These are phyloP conservation scores for Pulveroboletus sp. DNA, from an alignment of 768 basidiomycete genomes.

Conservation along the genomic window DNA sequence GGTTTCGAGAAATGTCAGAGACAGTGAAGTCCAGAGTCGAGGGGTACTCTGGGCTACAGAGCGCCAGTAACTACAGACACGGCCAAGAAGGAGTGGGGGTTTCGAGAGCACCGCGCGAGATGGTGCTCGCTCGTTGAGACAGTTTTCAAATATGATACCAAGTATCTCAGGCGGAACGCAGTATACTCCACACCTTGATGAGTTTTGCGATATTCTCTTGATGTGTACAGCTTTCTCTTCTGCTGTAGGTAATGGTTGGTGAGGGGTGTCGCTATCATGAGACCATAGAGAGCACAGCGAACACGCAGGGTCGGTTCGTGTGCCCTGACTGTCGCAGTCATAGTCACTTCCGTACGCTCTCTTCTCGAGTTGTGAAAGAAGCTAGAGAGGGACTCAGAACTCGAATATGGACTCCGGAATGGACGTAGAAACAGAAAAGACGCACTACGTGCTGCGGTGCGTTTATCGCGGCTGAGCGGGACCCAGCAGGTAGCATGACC, in stretches of 20 bases:
- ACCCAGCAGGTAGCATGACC: conserved; percentile 1
- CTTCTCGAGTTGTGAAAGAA: not conserved
- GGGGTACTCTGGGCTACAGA: conserved; percentile 11
- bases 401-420: not conserved
- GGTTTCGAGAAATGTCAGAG: conserved; percentile 21
- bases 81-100: conserved; percentile 23
- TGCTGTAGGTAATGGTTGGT: too few species aligned
- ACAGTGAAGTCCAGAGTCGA: conserved; percentile 25
- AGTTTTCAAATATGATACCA: conserved; percentile 22
- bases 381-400: conserved; percentile 1
- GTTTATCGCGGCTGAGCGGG: not conserved
- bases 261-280: too few species aligned
- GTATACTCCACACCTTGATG: not conserved
- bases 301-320: not conserved
- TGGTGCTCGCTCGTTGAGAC: conserved; percentile 3
- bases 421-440: not conserved
- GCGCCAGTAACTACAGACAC: conserved; percentile 27
- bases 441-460: conserved; percentile 7
- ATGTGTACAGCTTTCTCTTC: too few species aligned
- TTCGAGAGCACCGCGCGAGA: conserved; percentile 3
- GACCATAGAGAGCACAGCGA: too few species aligned
- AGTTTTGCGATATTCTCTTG: too few species aligned
- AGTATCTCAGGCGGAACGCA: conserved; percentile 38
- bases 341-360: not conserved
- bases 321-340: not conserved